Evolutionary conservation across 2,329 filamentous ascomycete species (phyloP).

Genomic region (Fusarium paranaense): DNA sequence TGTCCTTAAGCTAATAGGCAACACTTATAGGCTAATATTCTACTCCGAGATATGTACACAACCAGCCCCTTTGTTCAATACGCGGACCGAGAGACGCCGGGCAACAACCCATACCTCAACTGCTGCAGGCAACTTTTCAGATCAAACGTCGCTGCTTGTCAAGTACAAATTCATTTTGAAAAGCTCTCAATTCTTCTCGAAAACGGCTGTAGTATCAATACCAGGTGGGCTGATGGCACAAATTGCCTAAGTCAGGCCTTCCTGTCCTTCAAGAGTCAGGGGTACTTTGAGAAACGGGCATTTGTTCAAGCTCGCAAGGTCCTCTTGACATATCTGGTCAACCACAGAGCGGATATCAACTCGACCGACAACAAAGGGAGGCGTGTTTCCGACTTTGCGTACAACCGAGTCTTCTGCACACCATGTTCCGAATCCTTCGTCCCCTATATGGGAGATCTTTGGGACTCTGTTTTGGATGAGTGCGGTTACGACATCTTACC

Average conservation of each 20-base stretch:
- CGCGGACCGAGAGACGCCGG: too few relatives aligned
- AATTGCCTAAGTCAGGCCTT: neutral
- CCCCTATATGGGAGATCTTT: neutral
- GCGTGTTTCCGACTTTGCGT: neutral
- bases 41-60: too few relatives aligned
- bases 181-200: neutral
- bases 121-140: too few relatives aligned
- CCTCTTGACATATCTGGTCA: neutral
- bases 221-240: neutral
- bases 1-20: too few relatives aligned
- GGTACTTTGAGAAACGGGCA: neutral
- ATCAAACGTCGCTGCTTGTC: too few relatives aligned
- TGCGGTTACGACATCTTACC: neutral
- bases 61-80: too few relatives aligned
- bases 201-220: neutral
- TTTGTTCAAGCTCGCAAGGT: neutral
- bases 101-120: too few relatives aligned
- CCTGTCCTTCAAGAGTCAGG: neutral
- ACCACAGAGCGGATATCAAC: neutral
- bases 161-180: neutral
- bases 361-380: fast-evolving
- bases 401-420: neutral
- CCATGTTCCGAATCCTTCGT: neutral
- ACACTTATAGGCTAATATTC: too few relatives aligned
- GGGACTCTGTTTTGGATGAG: neutral